phyloP scores from a whole-genome alignment of 306 rosid genomes.

The Morella rubra region DNA sequence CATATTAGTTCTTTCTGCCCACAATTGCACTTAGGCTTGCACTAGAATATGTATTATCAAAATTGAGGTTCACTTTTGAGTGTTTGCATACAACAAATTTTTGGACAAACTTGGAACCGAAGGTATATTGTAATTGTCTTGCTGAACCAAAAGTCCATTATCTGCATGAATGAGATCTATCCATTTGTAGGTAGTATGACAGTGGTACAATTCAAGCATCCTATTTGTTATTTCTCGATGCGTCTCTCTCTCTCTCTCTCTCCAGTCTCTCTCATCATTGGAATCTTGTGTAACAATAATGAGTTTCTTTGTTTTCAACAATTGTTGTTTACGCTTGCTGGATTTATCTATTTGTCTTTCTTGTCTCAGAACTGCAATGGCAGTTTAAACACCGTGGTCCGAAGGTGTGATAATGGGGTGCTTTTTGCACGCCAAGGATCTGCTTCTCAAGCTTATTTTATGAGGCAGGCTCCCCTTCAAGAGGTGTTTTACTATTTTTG shows the following conservation, averaged over 20 bases:
- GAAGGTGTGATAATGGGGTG: constrained; percentile 51
- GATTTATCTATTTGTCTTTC: not conserved
- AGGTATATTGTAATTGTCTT: too few species aligned
- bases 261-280: not conserved
- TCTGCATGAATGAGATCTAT: too few species aligned
- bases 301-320: not conserved
- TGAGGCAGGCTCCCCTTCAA: constrained; percentile 52
- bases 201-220: too few species aligned
- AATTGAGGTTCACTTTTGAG: not conserved
- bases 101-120: too few species aligned
- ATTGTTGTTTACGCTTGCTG: not conserved
- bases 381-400: constrained; percentile 46
- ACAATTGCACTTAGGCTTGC: not conserved
- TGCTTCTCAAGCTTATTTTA: constrained; percentile 53
- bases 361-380: constrained; percentile 55
- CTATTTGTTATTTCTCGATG: not conserved
- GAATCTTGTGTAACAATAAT: not conserved
- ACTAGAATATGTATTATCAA: not conserved
- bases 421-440: constrained; percentile 70
- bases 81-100: too few species aligned
- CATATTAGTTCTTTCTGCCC: not conserved
- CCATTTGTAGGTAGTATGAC: too few species aligned
- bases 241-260: not conserved
- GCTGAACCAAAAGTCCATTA: too few species aligned
- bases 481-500: constrained; percentile 41